A percentile compares a stretch with the other conserved stretches of the same genome.
Conservation (phyloP, 2,329 filamentous ascomycete species). For the Epichloe amarillans region DNA sequence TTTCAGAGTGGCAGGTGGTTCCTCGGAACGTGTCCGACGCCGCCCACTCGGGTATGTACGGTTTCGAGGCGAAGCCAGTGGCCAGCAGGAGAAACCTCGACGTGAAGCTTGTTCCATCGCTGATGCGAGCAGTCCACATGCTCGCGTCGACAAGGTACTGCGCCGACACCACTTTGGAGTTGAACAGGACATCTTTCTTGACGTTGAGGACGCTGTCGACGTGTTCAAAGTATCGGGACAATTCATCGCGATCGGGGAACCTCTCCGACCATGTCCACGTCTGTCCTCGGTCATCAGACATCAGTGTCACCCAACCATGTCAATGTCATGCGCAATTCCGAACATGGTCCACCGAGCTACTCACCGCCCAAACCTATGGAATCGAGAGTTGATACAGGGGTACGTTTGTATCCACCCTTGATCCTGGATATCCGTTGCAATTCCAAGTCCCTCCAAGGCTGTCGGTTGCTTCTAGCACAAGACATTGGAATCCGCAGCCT, state of each 20-base stretch:
- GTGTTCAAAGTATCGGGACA: conserved; percentile 45
- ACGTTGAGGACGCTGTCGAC: conserved; percentile 41
- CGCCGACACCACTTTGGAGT: conserved; percentile 38
- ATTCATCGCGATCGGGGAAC: conserved; percentile 37
- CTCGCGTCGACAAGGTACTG: conserved; percentile 33
- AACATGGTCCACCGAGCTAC: not conserved
- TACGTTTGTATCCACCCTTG: conserved; percentile 38
- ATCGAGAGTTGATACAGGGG: conserved; percentile 40
- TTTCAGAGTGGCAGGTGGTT: conserved; percentile 43
- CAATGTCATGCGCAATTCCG: not conserved
- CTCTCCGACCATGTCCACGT: conserved; percentile 43
- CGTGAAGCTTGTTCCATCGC: conserved; percentile 34
- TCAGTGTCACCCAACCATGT: conserved; percentile 1
- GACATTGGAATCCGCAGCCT: conserved; percentile 32
- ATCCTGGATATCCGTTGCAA: conserved; percentile 43
- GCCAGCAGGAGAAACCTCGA: conserved; percentile 39
- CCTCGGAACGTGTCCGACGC: conserved; percentile 49
- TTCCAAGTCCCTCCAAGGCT: conserved; percentile 40
- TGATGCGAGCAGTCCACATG: conserved; percentile 36
- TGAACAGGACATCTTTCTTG: conserved; percentile 43
- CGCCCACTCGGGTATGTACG: conserved; percentile 47
- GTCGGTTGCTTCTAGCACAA: conserved; percentile 39
- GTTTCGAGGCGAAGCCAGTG: conserved; percentile 44
- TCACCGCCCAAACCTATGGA: conserved; percentile 28
- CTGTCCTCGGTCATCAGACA: conserved; percentile 10